Evolutionary conservation across 1,284 basidiomycete species (phyloP).

Genomic region (Mycena citricolor): DNA sequence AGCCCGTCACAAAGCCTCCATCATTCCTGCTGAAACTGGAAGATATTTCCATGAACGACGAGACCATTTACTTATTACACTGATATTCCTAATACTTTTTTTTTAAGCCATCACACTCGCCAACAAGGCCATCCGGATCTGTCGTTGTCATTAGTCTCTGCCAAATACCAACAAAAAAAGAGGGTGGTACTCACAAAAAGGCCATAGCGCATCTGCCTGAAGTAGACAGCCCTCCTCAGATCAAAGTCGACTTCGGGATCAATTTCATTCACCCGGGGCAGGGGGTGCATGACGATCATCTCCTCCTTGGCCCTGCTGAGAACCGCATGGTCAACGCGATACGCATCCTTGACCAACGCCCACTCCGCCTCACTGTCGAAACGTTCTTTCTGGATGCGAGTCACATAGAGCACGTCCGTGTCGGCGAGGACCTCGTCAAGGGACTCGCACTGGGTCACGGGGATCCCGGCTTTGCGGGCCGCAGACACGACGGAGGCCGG

Average conservation of each 20-base stretch:
- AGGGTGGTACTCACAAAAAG: constrained; percentile 73
- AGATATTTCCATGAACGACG: no score
- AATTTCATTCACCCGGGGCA: constrained; percentile 95
- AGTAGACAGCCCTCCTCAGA: constrained; percentile 91
- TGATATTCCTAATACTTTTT: no score
- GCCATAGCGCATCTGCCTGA: constrained; percentile 98
- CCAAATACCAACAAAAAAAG: neutral
- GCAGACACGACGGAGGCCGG: constrained; percentile 83
- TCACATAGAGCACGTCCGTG: constrained; percentile 98
- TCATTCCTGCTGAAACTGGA: no score
- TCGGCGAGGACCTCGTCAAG: constrained; percentile 88
- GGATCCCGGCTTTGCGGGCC: constrained; percentile 81
- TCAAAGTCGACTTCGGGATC: constrained; percentile 99
- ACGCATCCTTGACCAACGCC: constrained; percentile 90
- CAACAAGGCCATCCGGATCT: constrained; percentile 80
- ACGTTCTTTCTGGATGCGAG: constrained; percentile 94
- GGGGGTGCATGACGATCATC: constrained; percentile 98
- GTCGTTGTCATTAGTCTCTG: constrained; percentile 10
- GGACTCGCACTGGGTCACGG: constrained; percentile 78
- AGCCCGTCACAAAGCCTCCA: no score
- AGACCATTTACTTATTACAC: no score
- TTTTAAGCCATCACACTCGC: constrained; percentile 61
- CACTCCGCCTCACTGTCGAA: constrained; percentile 85
- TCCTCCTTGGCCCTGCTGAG: constrained; percentile 90
- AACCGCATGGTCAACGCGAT: constrained; percentile 92